phyloP scores from a whole-genome alignment of 2,329 filamentous ascomycete genomes.

The Cladophialophora chaetospira region DNA sequence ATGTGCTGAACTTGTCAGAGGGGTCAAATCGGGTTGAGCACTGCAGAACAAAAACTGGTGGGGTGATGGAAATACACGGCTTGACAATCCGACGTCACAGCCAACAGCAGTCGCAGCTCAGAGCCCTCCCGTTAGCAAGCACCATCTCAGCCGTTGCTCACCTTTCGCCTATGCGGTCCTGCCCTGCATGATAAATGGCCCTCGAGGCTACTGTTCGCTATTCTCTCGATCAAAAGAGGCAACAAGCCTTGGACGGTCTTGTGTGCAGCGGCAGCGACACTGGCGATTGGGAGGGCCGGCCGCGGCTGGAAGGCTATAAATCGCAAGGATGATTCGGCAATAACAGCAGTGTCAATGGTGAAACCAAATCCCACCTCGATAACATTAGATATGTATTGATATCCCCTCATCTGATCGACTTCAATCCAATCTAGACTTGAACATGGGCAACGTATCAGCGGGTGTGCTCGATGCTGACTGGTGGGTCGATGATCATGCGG shows the following conservation, averaged over 20 bases:
- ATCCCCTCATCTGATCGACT: neutral
- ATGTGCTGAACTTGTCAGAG: conserved; percentile 11
- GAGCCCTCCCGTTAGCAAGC: conserved; percentile 4
- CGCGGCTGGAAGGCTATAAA: neutral
- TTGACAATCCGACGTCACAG: conserved; percentile 11
- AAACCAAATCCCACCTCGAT: neutral
- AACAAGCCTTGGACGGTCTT: neutral
- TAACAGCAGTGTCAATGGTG: neutral
- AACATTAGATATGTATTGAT: neutral
- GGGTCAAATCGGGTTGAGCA: conserved; percentile 15
- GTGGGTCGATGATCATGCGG: conserved; percentile 11
- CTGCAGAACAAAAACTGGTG: conserved; percentile 10
- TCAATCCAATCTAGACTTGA: neutral
- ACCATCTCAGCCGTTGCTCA: neutral
- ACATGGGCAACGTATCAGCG: neutral
- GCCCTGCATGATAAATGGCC: neutral
- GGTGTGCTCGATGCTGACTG: conserved; percentile 1
- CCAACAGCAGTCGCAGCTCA: neutral
- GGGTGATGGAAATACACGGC: conserved; percentile 9
- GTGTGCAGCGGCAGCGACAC: neutral
- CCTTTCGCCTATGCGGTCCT: conserved; percentile 5
- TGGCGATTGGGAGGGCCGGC: neutral
- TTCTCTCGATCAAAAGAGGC: neutral
- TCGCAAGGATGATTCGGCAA: neutral
- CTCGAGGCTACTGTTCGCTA: neutral